Base-by-base conservation (phyloP, 192 early-diverging fungal genomes). In the Backusella psychrophila region DNA sequence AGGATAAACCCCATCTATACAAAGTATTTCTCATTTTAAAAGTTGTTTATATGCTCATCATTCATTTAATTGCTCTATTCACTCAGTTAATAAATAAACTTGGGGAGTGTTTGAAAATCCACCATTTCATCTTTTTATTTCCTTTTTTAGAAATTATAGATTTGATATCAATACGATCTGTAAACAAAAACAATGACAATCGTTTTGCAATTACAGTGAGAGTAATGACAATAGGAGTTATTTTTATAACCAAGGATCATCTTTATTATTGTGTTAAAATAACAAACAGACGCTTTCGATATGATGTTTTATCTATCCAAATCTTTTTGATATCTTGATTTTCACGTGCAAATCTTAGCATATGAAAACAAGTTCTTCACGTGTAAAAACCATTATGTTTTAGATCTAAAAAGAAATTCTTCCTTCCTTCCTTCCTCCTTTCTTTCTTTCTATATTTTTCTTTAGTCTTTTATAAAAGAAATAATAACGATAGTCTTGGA, bases 311-410 rank as follows among this genome's bases (percentile, higher is more conserved):
- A 12, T 63, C 56, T 29, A 12, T 3, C 3, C 26, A 21, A 9
- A 63, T 63, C 46, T 49, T 49, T 19, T n/a, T 49, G 15, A n/a
- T 17, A 36, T 67, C 66, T 33, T n/a, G 2, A 19, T 49, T 71
- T 71, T 71, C 70, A 71, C 70, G 70, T 71, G 70, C 29, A 39
- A 71, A 71, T 29, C 15, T 0, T 33, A 4, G 21, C 23, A 69
- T 41, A 41, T 69, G 38, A 69, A 63, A 63, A 29, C 26, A 63
- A 3, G 21, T 29, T 63, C 56, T 63, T 63, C 56, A 63, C 56
- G 56, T 63, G 56, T 26, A 23, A 63, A 29, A 29, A 63, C 0
- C 11, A 11, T 29, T 63, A 14, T 29, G 23, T 63, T 63, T 26
- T 63, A 49, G n/a, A 49, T 63, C 56, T 63, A 63, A 63, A 63